Conservation (phyloP, 2,329 filamentous ascomycete species). For the Cercospora zeina region DNA sequence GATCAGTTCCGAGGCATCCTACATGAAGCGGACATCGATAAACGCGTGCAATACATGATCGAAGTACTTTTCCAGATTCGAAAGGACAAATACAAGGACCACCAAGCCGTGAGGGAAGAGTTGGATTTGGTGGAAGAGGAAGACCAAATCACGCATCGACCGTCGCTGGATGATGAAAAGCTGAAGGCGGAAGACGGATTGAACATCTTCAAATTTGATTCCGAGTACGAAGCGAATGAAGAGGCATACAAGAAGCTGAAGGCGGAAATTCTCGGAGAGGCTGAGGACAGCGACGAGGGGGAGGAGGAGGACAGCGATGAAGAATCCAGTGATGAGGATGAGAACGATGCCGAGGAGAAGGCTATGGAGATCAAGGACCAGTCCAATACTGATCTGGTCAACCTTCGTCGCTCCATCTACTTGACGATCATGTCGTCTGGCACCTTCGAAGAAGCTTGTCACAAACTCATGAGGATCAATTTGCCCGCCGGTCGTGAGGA, state of each 20-base stretch:
- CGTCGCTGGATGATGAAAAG: constrained; percentile 75
- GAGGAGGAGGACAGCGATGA: constrained; percentile 63
- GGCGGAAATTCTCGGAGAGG: constrained; percentile 88
- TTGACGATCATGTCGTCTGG: constrained; percentile 96
- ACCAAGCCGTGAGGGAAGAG: constrained; percentile 86
- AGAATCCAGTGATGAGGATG: constrained; percentile 42
- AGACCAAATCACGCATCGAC: constrained; percentile 90
- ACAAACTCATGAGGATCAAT: constrained; percentile 89
- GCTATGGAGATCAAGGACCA: constrained; percentile 96
- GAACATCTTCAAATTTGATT: constrained; percentile 94
- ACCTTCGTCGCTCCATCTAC: constrained; percentile 90
- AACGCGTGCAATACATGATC: constrained; percentile 98
- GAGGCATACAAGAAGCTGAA: constrained; percentile 86
- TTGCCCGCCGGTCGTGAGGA: constrained; percentile 82
- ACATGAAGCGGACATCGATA: constrained; percentile 95
- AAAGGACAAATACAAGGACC: constrained; percentile 95
- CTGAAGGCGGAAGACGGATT: constrained; percentile 81
- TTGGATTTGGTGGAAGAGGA: constrained; percentile 95
- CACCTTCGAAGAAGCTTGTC: constrained; percentile 92
- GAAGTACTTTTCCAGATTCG: constrained; percentile 95
- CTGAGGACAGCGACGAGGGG: constrained; percentile 74
- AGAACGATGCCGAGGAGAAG: constrained; percentile 72
- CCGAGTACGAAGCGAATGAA: constrained; percentile 87
- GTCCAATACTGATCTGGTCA: constrained; percentile 92
- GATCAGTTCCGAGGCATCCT: constrained; percentile 94